Percentiles rank a stretch among this genome's conserved stretches.
phyloP scores from a whole-genome alignment of 192 early-diverging fungal species.

The Coemansia sp. region DNA sequence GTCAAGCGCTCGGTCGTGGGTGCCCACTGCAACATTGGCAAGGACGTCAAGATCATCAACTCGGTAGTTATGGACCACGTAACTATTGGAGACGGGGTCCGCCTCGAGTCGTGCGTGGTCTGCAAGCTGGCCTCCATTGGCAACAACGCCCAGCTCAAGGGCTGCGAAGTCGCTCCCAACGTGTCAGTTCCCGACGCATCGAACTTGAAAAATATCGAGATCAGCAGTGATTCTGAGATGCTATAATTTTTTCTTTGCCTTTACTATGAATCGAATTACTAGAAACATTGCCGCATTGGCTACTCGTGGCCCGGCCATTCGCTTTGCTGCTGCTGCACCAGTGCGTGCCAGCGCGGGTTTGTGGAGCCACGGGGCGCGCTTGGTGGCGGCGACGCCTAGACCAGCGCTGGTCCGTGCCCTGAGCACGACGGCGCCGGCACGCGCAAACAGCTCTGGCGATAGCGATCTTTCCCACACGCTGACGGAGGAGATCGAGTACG shows the following conservation, averaged over 20 bases:
- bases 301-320: slow-evolving; percentile 1
- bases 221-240: slow-evolving; percentile 9
- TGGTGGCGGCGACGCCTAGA: not conserved
- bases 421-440: slow-evolving; percentile 25
- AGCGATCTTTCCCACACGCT: slow-evolving; percentile 70
- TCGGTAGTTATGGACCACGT: slow-evolving; percentile 97
- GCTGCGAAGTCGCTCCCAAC: slow-evolving; percentile 67
- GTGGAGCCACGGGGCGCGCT: not conserved
- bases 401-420: slow-evolving; percentile 22
- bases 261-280: slow-evolving; percentile 31
- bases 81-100: slow-evolving; percentile 89
- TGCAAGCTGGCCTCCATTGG: slow-evolving; percentile 77
- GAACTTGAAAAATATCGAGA: slow-evolving; percentile 6
- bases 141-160: slow-evolving; percentile 74
- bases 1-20: slow-evolving; percentile 94
- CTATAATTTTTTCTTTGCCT: slow-evolving; percentile 7
- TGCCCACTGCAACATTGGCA: slow-evolving; percentile 91
- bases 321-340: not conserved
- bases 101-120: slow-evolving; percentile 83
- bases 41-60: slow-evolving; percentile 92
- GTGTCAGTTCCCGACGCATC: slow-evolving; percentile 19
- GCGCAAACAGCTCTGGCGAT: slow-evolving; percentile 57
- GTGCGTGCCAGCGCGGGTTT: not conserved
- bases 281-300: slow-evolving; percentile 17
- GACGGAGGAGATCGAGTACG: slow-evolving; percentile 72